Conservation (phyloP, 306 rosid species). For the Pyrus bretschneideri region DNA sequence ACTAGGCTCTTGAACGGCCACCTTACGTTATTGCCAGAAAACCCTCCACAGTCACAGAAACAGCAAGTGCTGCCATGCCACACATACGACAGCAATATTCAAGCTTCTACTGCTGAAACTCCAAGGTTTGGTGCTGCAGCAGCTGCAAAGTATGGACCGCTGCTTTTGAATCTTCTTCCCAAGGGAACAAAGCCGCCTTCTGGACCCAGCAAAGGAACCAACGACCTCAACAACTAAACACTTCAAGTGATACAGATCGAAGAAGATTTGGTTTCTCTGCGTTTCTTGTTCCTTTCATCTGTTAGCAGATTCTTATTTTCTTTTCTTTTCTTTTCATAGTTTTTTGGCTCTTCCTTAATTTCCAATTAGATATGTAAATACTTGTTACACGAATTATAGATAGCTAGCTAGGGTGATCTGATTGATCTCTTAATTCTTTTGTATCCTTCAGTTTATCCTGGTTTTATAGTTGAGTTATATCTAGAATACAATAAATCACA, state of each 20-base stretch:
- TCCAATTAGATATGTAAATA: conserved; percentile 5
- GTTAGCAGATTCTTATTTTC: background rate
- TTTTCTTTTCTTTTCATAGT: background rate
- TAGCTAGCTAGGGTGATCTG: background rate
- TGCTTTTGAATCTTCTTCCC: conserved; percentile 61
- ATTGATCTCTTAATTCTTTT: background rate
- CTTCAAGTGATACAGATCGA: background rate
- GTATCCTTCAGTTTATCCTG: background rate
- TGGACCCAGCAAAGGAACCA: conserved; percentile 56
- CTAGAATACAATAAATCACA: too few relatives aligned
- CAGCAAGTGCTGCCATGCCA: background rate
- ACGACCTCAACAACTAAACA: conserved; percentile 42
- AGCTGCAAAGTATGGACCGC: conserved; percentile 18
- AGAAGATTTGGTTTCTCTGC: background rate
- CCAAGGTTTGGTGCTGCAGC: conserved; percentile 9
- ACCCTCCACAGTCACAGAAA: background rate
- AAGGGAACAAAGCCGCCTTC: conserved; percentile 47
- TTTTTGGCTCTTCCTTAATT: background rate
- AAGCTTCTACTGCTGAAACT: background rate
- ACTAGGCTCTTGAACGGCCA: background rate
- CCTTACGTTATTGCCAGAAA: background rate
- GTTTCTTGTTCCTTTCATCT: background rate
- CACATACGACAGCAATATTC: background rate
- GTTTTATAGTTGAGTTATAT: too few relatives aligned
- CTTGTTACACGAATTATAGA: background rate